These are phyloP conservation scores for Fusarium nodosum DNA, from an alignment of 2,329 filamentous ascomycete species.

Conservation along the genomic window DNA sequence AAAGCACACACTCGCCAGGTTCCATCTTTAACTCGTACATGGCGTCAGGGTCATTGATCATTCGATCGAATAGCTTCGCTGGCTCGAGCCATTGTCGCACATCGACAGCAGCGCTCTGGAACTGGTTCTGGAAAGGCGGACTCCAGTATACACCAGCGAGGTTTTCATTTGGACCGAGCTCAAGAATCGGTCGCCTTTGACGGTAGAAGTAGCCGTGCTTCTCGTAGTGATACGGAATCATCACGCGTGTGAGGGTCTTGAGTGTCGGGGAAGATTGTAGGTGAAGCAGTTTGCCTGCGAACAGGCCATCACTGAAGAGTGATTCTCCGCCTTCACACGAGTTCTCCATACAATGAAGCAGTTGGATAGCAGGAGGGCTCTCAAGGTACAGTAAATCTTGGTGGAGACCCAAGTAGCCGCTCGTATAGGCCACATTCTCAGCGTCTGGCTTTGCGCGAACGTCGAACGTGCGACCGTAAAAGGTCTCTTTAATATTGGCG, in stretches of 20 bases:
- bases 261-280: conserved; percentile 47
- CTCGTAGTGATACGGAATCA: conserved; percentile 76
- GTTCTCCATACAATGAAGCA: conserved; percentile 91
- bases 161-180: conserved; percentile 43
- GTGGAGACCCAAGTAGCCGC: conserved; percentile 84
- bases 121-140: conserved; percentile 81
- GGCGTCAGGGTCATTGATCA: conserved; percentile 69
- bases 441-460: conserved; percentile 83
- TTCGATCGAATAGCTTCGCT: conserved; percentile 67
- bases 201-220: conserved; percentile 75
- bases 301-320: conserved; percentile 83
- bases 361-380: conserved; percentile 83
- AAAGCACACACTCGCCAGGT: conserved; percentile 91
- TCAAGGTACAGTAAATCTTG: conserved; percentile 93
- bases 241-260: conserved; percentile 57
- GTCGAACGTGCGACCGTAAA: conserved; percentile 93
- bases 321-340: conserved; percentile 84
- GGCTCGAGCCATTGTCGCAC: conserved; percentile 62
- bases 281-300: conserved; percentile 63
- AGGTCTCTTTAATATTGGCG: conserved; percentile 84
- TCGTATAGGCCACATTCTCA: conserved; percentile 94
- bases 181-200: conserved; percentile 68
- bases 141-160: conserved; percentile 69
- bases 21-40: conserved; percentile 79
- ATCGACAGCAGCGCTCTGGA: conserved; percentile 48